Evolutionary conservation across 768 basidiomycete genomes (phyloP), one percentile per base, ranked within the genome.

Genomic region (Lyophyllum decastes): DNA sequence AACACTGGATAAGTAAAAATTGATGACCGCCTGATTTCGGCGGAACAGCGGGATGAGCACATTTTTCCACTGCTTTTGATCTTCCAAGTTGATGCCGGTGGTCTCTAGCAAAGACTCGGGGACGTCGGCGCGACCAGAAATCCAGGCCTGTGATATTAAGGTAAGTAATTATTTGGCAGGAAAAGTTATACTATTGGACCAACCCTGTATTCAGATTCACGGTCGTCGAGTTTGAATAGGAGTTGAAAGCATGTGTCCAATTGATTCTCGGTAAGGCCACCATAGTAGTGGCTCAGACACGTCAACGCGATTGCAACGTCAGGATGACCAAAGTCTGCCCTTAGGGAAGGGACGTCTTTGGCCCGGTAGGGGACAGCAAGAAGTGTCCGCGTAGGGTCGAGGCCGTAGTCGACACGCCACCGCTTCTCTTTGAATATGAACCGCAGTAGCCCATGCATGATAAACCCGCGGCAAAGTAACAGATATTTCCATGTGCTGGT

Each of bases 311-410:
- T 68, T 0, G 74, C 72, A 5, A 82, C 69, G 22, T 84, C 83
- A 0, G 82, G 82, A 60, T 84, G 82, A 5, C 78, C 79, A 46
- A 84, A 84, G 48, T 84, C 81, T 35, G 82, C 74, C 26, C 75
- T 69, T 12, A 67, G 58, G 14, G 79, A 69, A 0, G 83, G 82
- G 5, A 76, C 68, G 48, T 84, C 82, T 59, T 82, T 84, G 0
- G 82, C 83, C n/a, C 76, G 70, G 54, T 80, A 84, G 0, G 83
- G 82, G 0, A 84, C 81, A 0, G 82, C 81, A 0, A 83, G 72
- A 60, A 78, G 66, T 1, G 80, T 74, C 3, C 83, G 74, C 6
- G 46, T 58, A 1, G 61, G 62, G 47, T 78, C 77, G 4, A 82
- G 73, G 2, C 83, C 82, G 59, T 80, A 84, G 45, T 84, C 77